Percentiles rank a stretch among this genome's conserved stretches.
phyloP scores from a whole-genome alignment of 2,329 filamentous ascomycete genomes.

The Xylaria sp. region DNA sequence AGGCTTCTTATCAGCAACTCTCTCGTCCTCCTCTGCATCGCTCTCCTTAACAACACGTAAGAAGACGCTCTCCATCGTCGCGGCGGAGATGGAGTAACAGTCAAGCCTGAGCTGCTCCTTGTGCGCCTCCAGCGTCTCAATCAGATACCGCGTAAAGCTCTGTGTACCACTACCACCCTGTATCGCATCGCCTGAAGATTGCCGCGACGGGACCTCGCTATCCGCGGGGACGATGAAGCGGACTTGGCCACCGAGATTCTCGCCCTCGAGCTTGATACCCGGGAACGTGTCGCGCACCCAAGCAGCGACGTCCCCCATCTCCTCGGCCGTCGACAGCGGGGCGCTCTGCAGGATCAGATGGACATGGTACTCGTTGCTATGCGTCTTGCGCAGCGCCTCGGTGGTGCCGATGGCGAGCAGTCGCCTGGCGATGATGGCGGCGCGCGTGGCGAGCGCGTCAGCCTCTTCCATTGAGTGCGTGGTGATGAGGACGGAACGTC shows the following conservation, averaged over 20 bases:
- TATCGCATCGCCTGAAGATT: background rate
- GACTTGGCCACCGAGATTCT: background rate
- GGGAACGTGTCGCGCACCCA: background rate
- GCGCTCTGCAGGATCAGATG: background rate
- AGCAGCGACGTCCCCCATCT: background rate
- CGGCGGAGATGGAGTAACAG: constrained; percentile 56
- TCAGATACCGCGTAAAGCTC: background rate
- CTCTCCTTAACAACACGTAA: constrained; percentile 73
- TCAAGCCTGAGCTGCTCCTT: background rate
- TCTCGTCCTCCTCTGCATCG: constrained; percentile 65
- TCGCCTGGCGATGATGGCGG: background rate
- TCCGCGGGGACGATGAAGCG: background rate
- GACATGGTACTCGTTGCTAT: background rate
- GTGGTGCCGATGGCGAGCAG: background rate
- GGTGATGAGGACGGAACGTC: background rate
- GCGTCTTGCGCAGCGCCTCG: background rate
- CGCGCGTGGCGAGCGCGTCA: background rate
- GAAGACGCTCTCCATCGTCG: constrained; percentile 77
- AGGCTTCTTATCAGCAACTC: constrained; percentile 31
- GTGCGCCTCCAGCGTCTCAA: background rate
- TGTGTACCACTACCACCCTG: background rate
- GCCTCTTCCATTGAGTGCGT: background rate
- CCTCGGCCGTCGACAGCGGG: background rate
- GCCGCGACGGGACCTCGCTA: background rate
- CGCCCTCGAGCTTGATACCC: background rate